Base-by-base conservation (phyloP, 2,329 filamentous ascomycete genomes). In the Fusarium sp. region DNA sequence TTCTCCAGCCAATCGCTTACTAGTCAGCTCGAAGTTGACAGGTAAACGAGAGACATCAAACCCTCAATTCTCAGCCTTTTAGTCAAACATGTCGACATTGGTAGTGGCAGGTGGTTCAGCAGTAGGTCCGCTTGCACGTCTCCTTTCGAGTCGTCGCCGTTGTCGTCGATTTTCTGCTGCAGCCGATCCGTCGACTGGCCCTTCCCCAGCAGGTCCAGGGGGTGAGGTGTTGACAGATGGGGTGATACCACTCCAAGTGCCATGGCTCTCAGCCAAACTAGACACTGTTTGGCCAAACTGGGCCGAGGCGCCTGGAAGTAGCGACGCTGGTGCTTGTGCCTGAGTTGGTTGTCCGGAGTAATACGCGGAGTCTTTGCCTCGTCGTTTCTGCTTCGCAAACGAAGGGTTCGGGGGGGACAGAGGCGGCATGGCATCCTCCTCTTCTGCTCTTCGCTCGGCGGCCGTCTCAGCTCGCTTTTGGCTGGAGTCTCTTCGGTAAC, bases 331-430 rank as follows among this genome's bases (percentile, higher is more conserved):
- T n/a, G 54, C 22, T 53, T 53, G 49, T 20, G 83, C 54, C 18
- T 31, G 83, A 5, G 83, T 72, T 13, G 71, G 75, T 50, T 79
- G 78, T n/a, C 87, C 87, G 6, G 88, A 89, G 75, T 89, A 91
- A 74, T 91, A 91, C 13, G 88, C 87, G 47, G 88, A 89, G 75
- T 91, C 89, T 74, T 90, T 91, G 15, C 80, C 82, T 74, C 84
- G 84, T 65, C 83, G 82, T 1, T 66, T 66, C 41, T 84, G 84
- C 45, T 83, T 85, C 9, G 88, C 87, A 75, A 88, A 90, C 10
- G 87, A 83, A 14, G 89, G 87, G 62, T 87, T 85, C 0, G 89
- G 89, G 4, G 88, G 88, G 15, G 85, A 85, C 4, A 90, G 77
- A 9, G 86, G 83, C 12, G 80, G 80, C n/a, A 85, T 75, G n/a